A percentile compares a stretch with the other conserved stretches of the same genome.
Evolutionary conservation across 2,329 filamentous ascomycete genomes (phyloP).

Genomic region (Talaromyces sp.): DNA sequence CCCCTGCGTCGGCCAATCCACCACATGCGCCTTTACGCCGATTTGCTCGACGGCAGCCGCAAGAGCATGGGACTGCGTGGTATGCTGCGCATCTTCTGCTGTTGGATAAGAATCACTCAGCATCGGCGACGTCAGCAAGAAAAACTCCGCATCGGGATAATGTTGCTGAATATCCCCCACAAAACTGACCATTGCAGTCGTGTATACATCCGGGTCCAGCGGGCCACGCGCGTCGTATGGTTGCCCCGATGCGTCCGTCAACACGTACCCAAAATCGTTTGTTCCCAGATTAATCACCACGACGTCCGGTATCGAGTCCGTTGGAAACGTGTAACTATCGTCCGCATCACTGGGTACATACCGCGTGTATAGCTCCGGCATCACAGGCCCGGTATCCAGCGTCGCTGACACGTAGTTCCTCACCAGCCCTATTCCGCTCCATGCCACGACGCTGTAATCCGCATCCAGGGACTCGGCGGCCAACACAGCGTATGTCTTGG

Average conservation of each 20-base stretch:
- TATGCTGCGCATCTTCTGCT: slow-evolving; percentile 3
- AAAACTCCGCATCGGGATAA: slow-evolving; percentile 1
- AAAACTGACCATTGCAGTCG: slow-evolving; percentile 3
- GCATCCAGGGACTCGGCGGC: background rate
- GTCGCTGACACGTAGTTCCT: slow-evolving; percentile 2
- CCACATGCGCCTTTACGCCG: slow-evolving; percentile 3
- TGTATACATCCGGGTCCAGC: background rate
- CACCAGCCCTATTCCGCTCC: slow-evolving; percentile 3
- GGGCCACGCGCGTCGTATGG: background rate
- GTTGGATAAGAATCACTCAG: slow-evolving; percentile 4
- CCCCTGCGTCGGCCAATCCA: slow-evolving; percentile 9
- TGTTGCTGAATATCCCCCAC: slow-evolving; percentile 3
- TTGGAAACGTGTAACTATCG: slow-evolving; percentile 1
- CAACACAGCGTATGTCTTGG: slow-evolving; percentile 5
- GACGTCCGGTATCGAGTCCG: background rate
- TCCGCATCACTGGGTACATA: slow-evolving; percentile 5
- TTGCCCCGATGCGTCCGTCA: background rate
- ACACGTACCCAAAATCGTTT: slow-evolving; percentile 3
- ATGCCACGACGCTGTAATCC: slow-evolving; percentile 8
- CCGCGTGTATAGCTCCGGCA: slow-evolving; percentile 6
- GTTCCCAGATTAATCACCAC: slow-evolving; percentile 9
- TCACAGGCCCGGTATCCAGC: slow-evolving; percentile 1
- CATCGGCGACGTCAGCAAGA: slow-evolving; percentile 9
- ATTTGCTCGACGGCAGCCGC: background rate
- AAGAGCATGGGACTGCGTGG: slow-evolving; percentile 1